Percentiles rank a stretch among this genome's conserved stretches.
phyloP scores from a whole-genome alignment of 352 stramenopile genomes.

The Globisporangium solare region DNA sequence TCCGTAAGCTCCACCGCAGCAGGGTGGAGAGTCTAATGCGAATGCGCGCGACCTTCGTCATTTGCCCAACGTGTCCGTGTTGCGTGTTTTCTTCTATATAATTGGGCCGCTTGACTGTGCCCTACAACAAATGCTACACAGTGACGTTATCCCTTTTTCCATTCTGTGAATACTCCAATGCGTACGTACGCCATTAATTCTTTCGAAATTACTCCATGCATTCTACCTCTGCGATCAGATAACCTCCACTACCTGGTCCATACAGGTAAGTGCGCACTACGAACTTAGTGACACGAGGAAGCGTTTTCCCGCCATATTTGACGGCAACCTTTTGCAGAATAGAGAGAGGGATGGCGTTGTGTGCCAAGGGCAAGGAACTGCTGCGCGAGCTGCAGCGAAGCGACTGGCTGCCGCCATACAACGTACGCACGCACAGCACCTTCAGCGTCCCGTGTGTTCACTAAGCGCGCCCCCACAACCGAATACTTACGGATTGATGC shows the following conservation, averaged over 20 bases:
- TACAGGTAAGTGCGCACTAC: background rate
- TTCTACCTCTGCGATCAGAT: too few relatives aligned
- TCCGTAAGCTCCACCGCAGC: background rate
- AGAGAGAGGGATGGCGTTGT: slow-evolving; percentile 50
- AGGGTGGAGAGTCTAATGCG: background rate
- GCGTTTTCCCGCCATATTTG: background rate
- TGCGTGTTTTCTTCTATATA: background rate
- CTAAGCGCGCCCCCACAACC: background rate
- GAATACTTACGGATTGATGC: background rate
- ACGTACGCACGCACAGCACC: slow-evolving; percentile 37
- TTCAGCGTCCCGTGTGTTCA: background rate
- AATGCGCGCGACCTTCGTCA: background rate
- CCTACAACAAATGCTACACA: background rate
- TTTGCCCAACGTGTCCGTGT: background rate
- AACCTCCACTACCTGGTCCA: too few relatives aligned
- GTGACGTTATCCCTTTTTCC: background rate
- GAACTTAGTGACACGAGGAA: background rate
- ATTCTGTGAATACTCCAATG: too few relatives aligned
- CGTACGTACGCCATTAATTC: too few relatives aligned
- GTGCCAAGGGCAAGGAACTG: slow-evolving; percentile 77
- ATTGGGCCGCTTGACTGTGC: background rate
- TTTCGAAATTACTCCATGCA: too few relatives aligned
- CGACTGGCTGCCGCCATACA: slow-evolving; percentile 91
- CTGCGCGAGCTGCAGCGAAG: slow-evolving; percentile 88
- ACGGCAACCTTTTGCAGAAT: background rate